Conservation (phyloP, 192 early-diverging fungal genomes). For the Coemansia sp. region DNA sequence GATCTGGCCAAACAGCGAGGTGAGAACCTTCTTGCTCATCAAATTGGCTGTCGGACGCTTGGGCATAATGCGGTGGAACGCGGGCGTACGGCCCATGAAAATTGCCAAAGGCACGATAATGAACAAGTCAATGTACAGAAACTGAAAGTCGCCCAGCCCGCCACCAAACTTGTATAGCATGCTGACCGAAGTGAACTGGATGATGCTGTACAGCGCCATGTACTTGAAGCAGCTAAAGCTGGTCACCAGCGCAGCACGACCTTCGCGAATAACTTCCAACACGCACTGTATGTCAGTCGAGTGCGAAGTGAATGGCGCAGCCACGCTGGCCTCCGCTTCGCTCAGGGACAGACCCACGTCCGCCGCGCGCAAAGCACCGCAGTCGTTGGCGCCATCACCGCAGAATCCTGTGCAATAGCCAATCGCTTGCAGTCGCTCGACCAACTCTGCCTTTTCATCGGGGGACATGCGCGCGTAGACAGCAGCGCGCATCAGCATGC, state of each 20-base stretch:
- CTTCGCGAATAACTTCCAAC: slow-evolving; percentile 88
- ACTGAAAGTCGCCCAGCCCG: slow-evolving; percentile 94
- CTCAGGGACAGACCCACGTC: slow-evolving; percentile 96
- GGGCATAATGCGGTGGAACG: slow-evolving; percentile 66
- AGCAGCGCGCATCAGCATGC: slow-evolving; percentile 88
- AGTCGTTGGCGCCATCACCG: slow-evolving; percentile 99
- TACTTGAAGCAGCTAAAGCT: slow-evolving; percentile 99
- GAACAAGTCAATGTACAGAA: slow-evolving; percentile 91
- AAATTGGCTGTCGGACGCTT: slow-evolving; percentile 91
- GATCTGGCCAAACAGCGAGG: slow-evolving; percentile 88
- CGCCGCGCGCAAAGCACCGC: slow-evolving; percentile 92
- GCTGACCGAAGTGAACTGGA: slow-evolving; percentile 95
- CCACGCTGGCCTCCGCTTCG: slow-evolving; percentile 97
- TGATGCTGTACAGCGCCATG: slow-evolving; percentile 96
- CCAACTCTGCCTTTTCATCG: slow-evolving; percentile 95
- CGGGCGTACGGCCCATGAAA: slow-evolving; percentile 88
- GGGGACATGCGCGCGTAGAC: slow-evolving; percentile 99
- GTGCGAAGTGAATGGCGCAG: slow-evolving; percentile 94
- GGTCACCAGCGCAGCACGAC: slow-evolving; percentile 93
- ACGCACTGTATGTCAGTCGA: slow-evolving; percentile 92
- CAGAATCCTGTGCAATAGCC: slow-evolving; percentile 97
- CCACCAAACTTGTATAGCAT: slow-evolving; percentile 85
- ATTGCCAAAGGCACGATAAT: slow-evolving; percentile 88
- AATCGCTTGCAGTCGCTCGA: slow-evolving; percentile 83
- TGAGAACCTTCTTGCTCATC: slow-evolving; percentile 87